Evolutionary conservation across 1,139 yeast genomes (phyloP), one percentile per base, ranked within the genome.

Genomic region (Blastobotrys aristatus): DNA sequence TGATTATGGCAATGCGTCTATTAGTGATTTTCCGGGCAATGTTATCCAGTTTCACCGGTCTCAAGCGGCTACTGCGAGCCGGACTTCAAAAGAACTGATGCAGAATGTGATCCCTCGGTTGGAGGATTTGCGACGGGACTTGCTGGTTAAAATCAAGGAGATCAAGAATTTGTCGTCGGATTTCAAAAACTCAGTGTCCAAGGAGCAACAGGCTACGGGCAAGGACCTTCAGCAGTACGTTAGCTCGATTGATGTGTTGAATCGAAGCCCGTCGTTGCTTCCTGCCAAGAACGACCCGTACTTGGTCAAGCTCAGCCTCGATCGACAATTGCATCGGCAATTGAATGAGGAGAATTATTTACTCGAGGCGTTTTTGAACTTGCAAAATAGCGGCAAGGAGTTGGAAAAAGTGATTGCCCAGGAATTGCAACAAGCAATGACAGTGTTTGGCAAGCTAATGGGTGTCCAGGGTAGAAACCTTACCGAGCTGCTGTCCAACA

Each of bases 341-440:
- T 66, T 92, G 43, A 76, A 76, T 22, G 97, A 89, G 65, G 97
- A 92, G 64, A 84, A 84, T 64, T 84, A 82, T 59, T 72, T 92
- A 46, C 85, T 87, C 59, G 96, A 89, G 61, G 96, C 97, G 0
- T 90, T 79, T 62, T 75, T 82, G 55, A 90, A 92, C 66, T 73
- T 90, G 56, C 96, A 92, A 68, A 78, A 79, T 36, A 85, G 96
- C 1, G 97, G 96, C 41, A 81, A 84, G 51, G 94, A 89, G 62
- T 75, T 94, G 56, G 97, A 90, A 66, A 80, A 84, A 55, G 92
- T 88, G 52, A 94, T 92, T 20, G 88, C 85, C 36, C 74, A 81
- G 64, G 96, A 90, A 63, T 72, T 92, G 46, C 97, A 90, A 68
- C 82, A 80, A 57, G 88, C 94, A 33, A 66, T 89, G 54, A 77